Evolutionary conservation across 2,329 filamentous ascomycete species (phyloP), one percentile per base, ranked within the genome.

Genomic region (Dendryphion nanum): DNA sequence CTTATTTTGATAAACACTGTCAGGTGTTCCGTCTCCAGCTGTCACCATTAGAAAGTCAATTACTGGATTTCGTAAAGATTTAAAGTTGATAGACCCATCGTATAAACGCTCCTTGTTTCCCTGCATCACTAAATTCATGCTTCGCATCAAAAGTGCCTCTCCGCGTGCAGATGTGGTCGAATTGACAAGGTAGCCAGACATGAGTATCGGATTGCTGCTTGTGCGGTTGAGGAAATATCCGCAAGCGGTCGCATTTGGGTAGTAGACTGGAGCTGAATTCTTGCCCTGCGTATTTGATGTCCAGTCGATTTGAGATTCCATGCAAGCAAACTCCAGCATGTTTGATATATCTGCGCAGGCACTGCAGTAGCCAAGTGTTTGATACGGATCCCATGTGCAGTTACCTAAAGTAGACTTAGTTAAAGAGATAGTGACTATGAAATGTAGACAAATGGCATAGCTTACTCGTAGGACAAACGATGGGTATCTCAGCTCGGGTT

Each of bases 331-430:
- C 5, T 19, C 19, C 3, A 40, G 37, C 6, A 36, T n/a, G 5
- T 32, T 6, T 5, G 33, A 24, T 15, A 42, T 26, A 23, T 47
- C 36, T 8, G 8, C 33, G 28, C 48, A 51, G 1, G 28, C 23
- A 36, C 41, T 51, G 24, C 47, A 50, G 14, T 48, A 12, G 3
- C 35, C 47, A 14, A 50, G 45, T 14, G 45, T 46, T 24, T 50
- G 32, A 21, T 50, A 46, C 1, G 18, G 14, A 6, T 33, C 18
- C 47, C 47, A 50, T 2, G 45, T 50, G 17, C 47, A 50, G n/a
- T 50, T 45, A 24, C 29, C n/a, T n/a, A n/a, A n/a, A n/a, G n/a
- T n/a, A n/a, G n/a, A n/a, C n/a, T n/a, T n/a, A n/a, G n/a, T n/a
- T n/a, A n/a, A n/a, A n/a, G n/a, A n/a, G n/a, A n/a, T n/a, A n/a